Evolutionary conservation across 192 early-diverging fungal genomes (phyloP), one percentile per base, ranked within the genome.

Genomic region (Entomortierella lignicola): DNA sequence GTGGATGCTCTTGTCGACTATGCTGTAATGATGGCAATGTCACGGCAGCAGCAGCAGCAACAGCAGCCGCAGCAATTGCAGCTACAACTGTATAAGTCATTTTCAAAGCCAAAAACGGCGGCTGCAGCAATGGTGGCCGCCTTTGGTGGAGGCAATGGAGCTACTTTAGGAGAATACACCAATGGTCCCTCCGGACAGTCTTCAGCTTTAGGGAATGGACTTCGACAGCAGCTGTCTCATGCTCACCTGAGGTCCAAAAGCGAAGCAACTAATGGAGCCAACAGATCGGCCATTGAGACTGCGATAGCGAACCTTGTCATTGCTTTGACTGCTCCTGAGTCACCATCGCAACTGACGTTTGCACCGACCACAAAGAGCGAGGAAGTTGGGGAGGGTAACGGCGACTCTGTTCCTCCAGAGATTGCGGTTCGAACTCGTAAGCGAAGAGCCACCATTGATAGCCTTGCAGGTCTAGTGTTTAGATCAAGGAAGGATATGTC

Each of bases 221-320:
- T 52, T 21, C 44, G 55, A 21, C 39, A 48, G 17, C 48, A 57
- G 20, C 10, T 26, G 8, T 29, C 62, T 12, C 44, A 52, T 4
- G 57, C 56, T 4, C 71, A 73, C n/a, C 30, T 73, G 18, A 30
- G 63, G 37, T 53, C 62, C 39, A 73, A 32, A 47, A 75, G 64
- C 25, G 72, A 67, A 2, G 26, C 23, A 31, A 42, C 25, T n/a
- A n/a, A n/a, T 50, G 63, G 31, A 23, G 25, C 11, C 17, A 63
- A 51, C 41, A 66, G 30, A 32, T 7, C 56, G 13, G 29, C 2
- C 1, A 20, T 27, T 0, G 57, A 69, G 23, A 3, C 30, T 4
- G 25, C 31, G 1, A 27, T 30, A 0, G n/a, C 55, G 0, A 57
- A 31, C 42, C 42, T 68, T 26, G 25, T 57, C 29, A 21, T 34